Percentiles rank a stretch among this genome's conserved stretches.
These are phyloP conservation scores for Fraxinus ornus DNA, from an alignment of 305 asterid genomes.

Conservation along the genomic window DNA sequence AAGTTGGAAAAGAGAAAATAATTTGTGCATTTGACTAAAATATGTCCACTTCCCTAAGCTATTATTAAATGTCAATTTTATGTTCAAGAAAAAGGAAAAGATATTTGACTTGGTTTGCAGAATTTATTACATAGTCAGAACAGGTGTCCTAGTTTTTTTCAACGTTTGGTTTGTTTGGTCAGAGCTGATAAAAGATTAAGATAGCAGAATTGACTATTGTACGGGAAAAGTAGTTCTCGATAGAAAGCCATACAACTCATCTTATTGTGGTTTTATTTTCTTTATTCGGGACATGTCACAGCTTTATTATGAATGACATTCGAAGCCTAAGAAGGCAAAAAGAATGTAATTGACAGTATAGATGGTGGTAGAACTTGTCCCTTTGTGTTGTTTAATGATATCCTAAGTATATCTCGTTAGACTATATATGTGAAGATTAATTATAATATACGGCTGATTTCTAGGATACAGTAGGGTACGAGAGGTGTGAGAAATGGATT, in stretches of 20 bases:
- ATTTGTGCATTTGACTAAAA: slow-evolving; percentile 20
- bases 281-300: neutral
- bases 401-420: neutral
- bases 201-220: neutral
- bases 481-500: neutral
- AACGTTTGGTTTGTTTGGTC: neutral
- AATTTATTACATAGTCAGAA: neutral
- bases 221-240: neutral
- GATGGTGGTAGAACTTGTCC: neutral
- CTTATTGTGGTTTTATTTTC: neutral
- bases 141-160: neutral
- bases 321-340: neutral
- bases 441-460: too few relatives aligned
- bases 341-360: neutral
- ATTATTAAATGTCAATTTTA: neutral
- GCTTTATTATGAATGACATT: neutral
- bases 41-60: neutral
- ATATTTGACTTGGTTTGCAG: neutral
- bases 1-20: neutral
- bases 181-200: neutral
- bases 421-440: too few relatives aligned
- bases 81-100: neutral
- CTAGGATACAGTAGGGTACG: neutral
- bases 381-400: neutral
- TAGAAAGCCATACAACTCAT: neutral